phyloP scores from a whole-genome alignment of 2,329 filamentous ascomycete genomes.

The Xylaria sp. region DNA sequence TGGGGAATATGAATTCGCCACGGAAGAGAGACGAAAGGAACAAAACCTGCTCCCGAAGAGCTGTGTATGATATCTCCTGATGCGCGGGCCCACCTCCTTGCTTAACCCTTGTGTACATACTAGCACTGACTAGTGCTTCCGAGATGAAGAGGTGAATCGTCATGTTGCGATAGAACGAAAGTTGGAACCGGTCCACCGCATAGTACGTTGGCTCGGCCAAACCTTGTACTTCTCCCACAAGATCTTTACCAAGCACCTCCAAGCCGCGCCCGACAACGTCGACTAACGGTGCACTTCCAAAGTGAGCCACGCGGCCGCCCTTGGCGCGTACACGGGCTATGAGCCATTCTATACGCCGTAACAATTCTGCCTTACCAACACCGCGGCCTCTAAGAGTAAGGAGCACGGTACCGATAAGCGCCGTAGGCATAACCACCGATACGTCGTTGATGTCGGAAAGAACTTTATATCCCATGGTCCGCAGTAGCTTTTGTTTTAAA shows the following conservation, averaged over 20 bases:
- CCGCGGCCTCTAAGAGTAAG: slow-evolving; percentile 91
- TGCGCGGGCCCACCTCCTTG: slow-evolving; percentile 84
- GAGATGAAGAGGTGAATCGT: slow-evolving; percentile 98
- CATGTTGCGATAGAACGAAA: slow-evolving; percentile 99
- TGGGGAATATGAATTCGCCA: slow-evolving; percentile 96
- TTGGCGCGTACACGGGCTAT: slow-evolving; percentile 83
- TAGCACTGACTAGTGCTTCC: slow-evolving; percentile 88
- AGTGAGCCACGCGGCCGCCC: slow-evolving; percentile 93
- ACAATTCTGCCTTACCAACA: slow-evolving; percentile 86
- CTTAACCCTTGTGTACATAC: slow-evolving; percentile 92
- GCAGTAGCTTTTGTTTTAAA: slow-evolving; percentile 77
- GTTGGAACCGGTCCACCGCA: slow-evolving; percentile 94
- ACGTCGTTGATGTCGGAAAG: slow-evolving; percentile 95
- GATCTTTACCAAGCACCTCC: slow-evolving; percentile 88
- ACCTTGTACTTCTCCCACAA: slow-evolving; percentile 83
- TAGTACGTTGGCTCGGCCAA: slow-evolving; percentile 93
- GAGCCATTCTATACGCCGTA: slow-evolving; percentile 91
- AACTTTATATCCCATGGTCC: slow-evolving; percentile 91
- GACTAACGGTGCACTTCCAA: slow-evolving; percentile 81
- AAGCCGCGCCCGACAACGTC: slow-evolving; percentile 89
- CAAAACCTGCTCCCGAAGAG: slow-evolving; percentile 80
- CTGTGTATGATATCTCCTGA: slow-evolving; percentile 80
- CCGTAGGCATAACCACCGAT: slow-evolving; percentile 98
- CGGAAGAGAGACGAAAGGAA: slow-evolving; percentile 96
- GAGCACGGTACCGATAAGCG: slow-evolving; percentile 92